Evolutionary conservation across 2,329 filamentous ascomycete genomes (phyloP).

Genomic region (Acarospora socialis): DNA sequence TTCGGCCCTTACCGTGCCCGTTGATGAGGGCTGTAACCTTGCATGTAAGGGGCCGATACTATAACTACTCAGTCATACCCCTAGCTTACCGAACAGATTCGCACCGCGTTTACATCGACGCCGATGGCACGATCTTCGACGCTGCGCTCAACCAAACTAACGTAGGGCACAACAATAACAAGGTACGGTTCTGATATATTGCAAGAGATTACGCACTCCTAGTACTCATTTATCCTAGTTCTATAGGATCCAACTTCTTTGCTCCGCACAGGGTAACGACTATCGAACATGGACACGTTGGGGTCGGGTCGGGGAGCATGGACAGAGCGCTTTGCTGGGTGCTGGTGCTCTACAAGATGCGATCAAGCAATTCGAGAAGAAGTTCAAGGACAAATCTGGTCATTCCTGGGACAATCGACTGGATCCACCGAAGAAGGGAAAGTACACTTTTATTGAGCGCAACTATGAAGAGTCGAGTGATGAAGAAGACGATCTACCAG

Average conservation of each 20-base stretch:
- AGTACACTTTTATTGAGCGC: constrained; percentile 67
- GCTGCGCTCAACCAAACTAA: constrained; percentile 61
- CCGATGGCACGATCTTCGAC: constrained; percentile 51
- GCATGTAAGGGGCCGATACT: constrained; percentile 13
- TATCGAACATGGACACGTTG: constrained; percentile 56
- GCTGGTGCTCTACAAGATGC: constrained; percentile 31
- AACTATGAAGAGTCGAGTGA: constrained; percentile 60
- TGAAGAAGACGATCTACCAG: constrained; percentile 27
- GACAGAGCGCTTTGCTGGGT: constrained; percentile 35
- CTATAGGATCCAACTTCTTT: constrained; percentile 24
- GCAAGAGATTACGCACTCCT: too few relatives aligned
- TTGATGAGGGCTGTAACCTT: constrained; percentile 32
- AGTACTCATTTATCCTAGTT: too few relatives aligned
- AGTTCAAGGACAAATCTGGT: constrained; percentile 50
- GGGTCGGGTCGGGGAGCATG: constrained; percentile 53
- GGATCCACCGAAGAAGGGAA: constrained; percentile 41
- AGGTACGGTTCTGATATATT: too few relatives aligned
- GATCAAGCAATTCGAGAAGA: constrained; percentile 40
- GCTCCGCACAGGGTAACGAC: constrained; percentile 14
- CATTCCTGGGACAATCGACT: constrained; percentile 40
- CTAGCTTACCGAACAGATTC: background rate
- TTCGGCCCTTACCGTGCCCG: constrained; percentile 27
- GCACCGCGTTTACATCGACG: constrained; percentile 45
- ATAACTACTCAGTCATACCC: background rate
- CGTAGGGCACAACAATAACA: constrained; percentile 54